These are phyloP conservation scores for Yamadazyma sp. DNA, from an alignment of 805 yeast genomes.

Conservation along the genomic window DNA sequence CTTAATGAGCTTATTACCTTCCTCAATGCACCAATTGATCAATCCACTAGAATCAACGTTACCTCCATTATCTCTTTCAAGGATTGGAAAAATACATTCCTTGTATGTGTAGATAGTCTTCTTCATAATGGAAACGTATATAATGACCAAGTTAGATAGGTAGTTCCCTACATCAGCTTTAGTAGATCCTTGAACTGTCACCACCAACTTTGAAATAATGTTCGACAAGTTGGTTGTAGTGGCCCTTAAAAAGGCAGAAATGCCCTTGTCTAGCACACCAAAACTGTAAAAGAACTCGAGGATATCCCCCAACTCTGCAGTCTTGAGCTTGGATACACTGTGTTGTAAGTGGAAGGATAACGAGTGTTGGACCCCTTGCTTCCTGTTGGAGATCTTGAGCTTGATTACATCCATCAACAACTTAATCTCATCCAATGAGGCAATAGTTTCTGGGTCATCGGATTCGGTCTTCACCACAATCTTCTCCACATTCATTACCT, in stretches of 20 bases:
- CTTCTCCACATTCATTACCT: slow-evolving; percentile 29
- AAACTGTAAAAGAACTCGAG: slow-evolving; percentile 37
- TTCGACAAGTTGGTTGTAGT: slow-evolving; percentile 30
- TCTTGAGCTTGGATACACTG: slow-evolving; percentile 30
- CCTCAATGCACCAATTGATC: slow-evolving; percentile 75
- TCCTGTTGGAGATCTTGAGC: slow-evolving; percentile 39
- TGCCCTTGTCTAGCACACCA: slow-evolving; percentile 36
- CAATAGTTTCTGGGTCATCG: slow-evolving; percentile 12
- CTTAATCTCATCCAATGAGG: slow-evolving; percentile 23
- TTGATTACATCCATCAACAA: slow-evolving; percentile 42
- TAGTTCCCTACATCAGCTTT: slow-evolving; percentile 43
- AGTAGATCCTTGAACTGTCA: slow-evolving; percentile 44
- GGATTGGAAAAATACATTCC: slow-evolving; percentile 46
- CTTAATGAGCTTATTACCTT: slow-evolving; percentile 57
- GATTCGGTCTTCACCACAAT: slow-evolving; percentile 17
- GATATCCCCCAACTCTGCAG: slow-evolving; percentile 32
- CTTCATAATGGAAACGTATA: slow-evolving; percentile 45
- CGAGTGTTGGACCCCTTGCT: slow-evolving; percentile 35
- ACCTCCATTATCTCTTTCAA: slow-evolving; percentile 28
- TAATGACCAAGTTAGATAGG: slow-evolving; percentile 39
- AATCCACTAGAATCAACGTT: slow-evolving; percentile 52
- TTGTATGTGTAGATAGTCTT: slow-evolving; percentile 57
- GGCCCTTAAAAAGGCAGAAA: slow-evolving; percentile 34
- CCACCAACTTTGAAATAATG: slow-evolving; percentile 35
- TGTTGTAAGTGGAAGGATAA: slow-evolving; percentile 39